phyloP scores from a whole-genome alignment of 148 eudicot species.

The Cornus kousa region DNA sequence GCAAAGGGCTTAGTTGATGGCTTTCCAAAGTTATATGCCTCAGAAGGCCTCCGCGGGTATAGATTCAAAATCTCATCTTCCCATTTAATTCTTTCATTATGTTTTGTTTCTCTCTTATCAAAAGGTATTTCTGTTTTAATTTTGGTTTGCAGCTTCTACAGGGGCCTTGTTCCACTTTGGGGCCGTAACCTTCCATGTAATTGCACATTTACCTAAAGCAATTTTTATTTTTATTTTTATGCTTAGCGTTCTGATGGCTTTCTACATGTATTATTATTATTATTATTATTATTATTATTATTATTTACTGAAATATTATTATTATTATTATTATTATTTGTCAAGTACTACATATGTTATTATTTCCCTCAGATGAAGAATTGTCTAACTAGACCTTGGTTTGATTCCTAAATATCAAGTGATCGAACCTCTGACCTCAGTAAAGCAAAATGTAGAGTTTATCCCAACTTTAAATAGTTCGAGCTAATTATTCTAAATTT shows the following conservation, averaged over 20 bases:
- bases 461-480: not conserved
- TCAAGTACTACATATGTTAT: not conserved
- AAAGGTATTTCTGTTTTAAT: not conserved
- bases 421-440: not conserved
- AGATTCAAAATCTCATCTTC: not conserved
- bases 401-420: not conserved
- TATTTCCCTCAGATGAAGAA: not conserved
- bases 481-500: not conserved
- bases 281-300: too few species aligned
- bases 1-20: slow-evolving; percentile 72
- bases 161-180: slow-evolving; percentile 89
- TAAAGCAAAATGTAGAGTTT: not conserved
- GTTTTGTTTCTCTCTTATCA: not conserved
- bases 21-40: slow-evolving; percentile 52
- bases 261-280: not conserved
- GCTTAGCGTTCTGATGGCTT: not conserved
- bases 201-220: not conserved
- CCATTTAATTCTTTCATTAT: not conserved
- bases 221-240: not conserved
- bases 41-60: slow-evolving; percentile 60
- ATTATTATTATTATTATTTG: not conserved
- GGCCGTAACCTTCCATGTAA: slow-evolving; percentile 99
- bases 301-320: too few species aligned
- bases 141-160: slow-evolving; percentile 74
- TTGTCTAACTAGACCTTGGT: too few species aligned